A percentile compares a stretch with the other conserved stretches of the same genome.
Evolutionary conservation across 192 early-diverging fungal species (phyloP).

Genomic region (Entophlyctis luteolus): DNA sequence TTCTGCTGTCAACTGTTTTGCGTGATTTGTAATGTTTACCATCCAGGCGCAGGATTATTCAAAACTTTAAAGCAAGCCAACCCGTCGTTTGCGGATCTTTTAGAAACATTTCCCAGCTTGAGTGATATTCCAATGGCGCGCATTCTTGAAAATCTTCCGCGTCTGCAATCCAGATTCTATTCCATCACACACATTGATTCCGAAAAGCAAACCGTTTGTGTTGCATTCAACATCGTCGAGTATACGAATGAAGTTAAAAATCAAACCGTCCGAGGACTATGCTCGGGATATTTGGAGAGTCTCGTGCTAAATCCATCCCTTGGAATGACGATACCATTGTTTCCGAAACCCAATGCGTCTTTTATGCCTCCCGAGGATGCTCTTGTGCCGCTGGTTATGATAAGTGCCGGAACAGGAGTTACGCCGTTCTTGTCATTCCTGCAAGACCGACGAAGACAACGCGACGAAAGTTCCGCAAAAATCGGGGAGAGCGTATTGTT

Average conservation of each 20-base stretch:
- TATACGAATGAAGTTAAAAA: slow-evolving; percentile 30
- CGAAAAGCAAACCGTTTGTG: slow-evolving; percentile 42
- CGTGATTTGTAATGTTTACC: background rate
- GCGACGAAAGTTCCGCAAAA: slow-evolving; percentile 33
- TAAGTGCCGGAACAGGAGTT: slow-evolving; percentile 93
- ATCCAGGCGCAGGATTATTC: slow-evolving; percentile 43
- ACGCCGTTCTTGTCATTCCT: slow-evolving; percentile 90
- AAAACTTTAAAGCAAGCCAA: slow-evolving; percentile 16
- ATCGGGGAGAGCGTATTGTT: slow-evolving; percentile 55
- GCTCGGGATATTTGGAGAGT: slow-evolving; percentile 76
- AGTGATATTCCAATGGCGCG: slow-evolving; percentile 64
- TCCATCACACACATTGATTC: slow-evolving; percentile 70
- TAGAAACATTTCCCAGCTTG: slow-evolving; percentile 70
- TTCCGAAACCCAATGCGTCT: slow-evolving; percentile 30
- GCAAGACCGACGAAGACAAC: slow-evolving; percentile 30
- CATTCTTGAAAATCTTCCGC: slow-evolving; percentile 73
- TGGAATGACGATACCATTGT: slow-evolving; percentile 25
- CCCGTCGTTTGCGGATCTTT: slow-evolving; percentile 76
- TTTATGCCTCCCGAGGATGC: slow-evolving; percentile 66
- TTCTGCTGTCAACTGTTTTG: background rate
- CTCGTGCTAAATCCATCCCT: slow-evolving; percentile 44
- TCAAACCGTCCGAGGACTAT: slow-evolving; percentile 52
- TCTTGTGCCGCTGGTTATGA: slow-evolving; percentile 70
- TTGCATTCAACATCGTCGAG: slow-evolving; percentile 87
- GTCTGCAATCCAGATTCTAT: slow-evolving; percentile 82